Evolutionary conservation across 1,139 yeast genomes (phyloP).

Genomic region (Blastobotrys aristatus): DNA sequence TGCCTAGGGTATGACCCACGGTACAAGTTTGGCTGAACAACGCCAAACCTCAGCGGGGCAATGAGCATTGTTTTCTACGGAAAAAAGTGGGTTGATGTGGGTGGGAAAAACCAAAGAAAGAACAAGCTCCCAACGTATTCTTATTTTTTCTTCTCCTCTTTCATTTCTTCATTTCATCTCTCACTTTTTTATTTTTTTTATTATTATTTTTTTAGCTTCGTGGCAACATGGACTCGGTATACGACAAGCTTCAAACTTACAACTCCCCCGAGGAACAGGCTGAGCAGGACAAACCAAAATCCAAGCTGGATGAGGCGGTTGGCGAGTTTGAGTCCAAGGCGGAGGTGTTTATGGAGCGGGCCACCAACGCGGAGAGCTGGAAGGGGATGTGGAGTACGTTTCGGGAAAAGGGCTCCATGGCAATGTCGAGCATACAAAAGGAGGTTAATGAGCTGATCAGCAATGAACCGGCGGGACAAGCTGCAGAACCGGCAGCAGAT

Average conservation of each 20-base stretch:
- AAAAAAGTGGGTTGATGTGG: no score
- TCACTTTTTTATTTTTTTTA: no score
- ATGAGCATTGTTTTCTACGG: no score
- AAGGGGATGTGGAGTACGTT: constrained; percentile 37
- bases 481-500: no score
- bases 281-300: constrained; percentile 11
- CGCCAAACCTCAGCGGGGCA: constrained; percentile 77
- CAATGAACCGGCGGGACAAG: constrained; percentile 13
- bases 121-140: neutral
- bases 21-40: constrained; percentile 63
- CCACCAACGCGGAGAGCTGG: constrained; percentile 36
- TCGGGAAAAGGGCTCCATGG: constrained; percentile 38
- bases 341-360: constrained; percentile 44
- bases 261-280: constrained; percentile 13
- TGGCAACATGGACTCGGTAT: constrained; percentile 23
- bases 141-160: no score
- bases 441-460: constrained; percentile 29
- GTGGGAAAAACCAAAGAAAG: no score
- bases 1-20: constrained; percentile 86
- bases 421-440: constrained; percentile 39
- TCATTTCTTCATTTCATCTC: neutral
- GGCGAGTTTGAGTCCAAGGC: constrained; percentile 49
- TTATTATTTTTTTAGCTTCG: no score
- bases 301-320: constrained; percentile 32
- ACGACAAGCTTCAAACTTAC: constrained; percentile 24